A percentile compares a stretch with the other conserved stretches of the same genome.
Conservation (phyloP, 305 asterid genomes). For the Plantago lanceolata region DNA sequence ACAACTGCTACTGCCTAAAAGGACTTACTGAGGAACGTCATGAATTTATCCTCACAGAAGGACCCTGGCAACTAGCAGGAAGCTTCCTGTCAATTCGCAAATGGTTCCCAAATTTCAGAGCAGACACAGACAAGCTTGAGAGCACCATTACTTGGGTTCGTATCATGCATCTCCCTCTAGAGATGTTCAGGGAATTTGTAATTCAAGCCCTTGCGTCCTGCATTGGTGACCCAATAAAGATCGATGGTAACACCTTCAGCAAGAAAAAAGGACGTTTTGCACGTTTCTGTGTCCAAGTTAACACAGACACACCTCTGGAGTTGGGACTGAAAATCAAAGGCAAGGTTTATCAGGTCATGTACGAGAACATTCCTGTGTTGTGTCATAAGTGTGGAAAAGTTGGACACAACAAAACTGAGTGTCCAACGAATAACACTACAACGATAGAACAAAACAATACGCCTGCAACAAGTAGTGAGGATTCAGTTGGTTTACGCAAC, state of each 20-base stretch:
- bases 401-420: no score
- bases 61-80: background rate
- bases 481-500: no score
- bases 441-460: no score
- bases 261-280: background rate
- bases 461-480: no score
- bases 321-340: background rate
- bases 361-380: background rate
- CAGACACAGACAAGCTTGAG: background rate
- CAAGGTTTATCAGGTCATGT: background rate
- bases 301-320: background rate
- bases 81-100: background rate
- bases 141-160: background rate
- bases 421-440: no score
- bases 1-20: background rate
- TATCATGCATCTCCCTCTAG: background rate
- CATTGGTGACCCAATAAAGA: background rate
- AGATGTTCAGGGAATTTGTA: background rate
- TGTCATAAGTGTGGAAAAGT: no score
- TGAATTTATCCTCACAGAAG: background rate
- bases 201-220: background rate
- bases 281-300: background rate
- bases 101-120: background rate
- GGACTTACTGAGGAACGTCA: background rate
- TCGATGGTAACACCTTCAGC: background rate